Percentiles rank a stretch among this genome's conserved stretches.
phyloP scores from a whole-genome alignment of 176 grass and related monocot species.

The Zea mays region DNA sequence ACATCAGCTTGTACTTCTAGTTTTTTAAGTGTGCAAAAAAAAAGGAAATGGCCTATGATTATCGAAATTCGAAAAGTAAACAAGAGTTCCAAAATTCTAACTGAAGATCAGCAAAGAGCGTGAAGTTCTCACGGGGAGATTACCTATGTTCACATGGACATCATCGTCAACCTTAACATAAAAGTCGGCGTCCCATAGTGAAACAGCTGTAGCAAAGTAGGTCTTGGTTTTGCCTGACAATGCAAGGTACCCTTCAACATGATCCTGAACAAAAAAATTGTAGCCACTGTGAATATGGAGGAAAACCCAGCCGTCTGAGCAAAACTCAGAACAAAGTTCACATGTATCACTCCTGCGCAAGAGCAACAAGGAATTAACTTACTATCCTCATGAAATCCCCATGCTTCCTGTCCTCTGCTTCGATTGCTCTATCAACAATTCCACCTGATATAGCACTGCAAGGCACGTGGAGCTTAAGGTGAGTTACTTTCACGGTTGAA shows the following conservation, averaged over 20 bases:
- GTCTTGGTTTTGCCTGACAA: slow-evolving; percentile 69
- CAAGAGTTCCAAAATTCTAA: slow-evolving; percentile 27
- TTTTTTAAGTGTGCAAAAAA: neutral
- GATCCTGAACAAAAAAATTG: slow-evolving; percentile 52
- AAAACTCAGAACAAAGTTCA: slow-evolving; percentile 7
- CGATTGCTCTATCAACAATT: slow-evolving; percentile 73
- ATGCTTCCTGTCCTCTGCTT: slow-evolving; percentile 73
- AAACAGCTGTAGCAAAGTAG: slow-evolving; percentile 74
- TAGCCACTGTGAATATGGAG: slow-evolving; percentile 27
- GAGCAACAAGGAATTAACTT: slow-evolving; percentile 31
- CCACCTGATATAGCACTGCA: slow-evolving; percentile 70
- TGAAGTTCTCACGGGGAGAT: slow-evolving; percentile 9
- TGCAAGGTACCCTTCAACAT: slow-evolving; percentile 75
- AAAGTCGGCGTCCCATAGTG: slow-evolving; percentile 70
- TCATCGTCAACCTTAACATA: slow-evolving; percentile 77
- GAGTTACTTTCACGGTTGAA: slow-evolving; percentile 10
- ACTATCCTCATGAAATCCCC: slow-evolving; percentile 75
- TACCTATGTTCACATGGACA: slow-evolving; percentile 82
- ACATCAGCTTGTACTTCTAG: neutral
- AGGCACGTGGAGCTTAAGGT: neutral
- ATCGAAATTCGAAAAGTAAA: neutral
- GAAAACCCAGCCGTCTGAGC: neutral
- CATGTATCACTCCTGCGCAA: neutral
- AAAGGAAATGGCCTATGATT: slow-evolving; percentile 23
- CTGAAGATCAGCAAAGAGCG: neutral